These are phyloP conservation scores for Bjerkandera adusta DNA, from an alignment of 1,284 basidiomycete genomes.

Conservation along the genomic window DNA sequence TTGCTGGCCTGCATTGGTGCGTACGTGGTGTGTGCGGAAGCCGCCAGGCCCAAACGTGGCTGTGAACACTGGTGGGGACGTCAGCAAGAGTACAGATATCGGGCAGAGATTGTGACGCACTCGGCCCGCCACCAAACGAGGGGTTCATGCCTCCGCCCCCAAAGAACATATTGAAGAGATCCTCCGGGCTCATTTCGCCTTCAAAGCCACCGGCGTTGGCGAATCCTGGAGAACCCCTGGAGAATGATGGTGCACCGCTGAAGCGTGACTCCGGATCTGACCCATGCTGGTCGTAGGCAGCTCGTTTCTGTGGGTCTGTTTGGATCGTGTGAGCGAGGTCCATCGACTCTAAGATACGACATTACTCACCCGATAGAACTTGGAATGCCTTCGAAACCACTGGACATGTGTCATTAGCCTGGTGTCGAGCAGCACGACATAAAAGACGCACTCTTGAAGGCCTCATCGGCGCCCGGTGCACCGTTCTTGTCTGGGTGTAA, in stretches of 20 bases:
- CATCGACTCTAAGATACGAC: slow-evolving; percentile 3
- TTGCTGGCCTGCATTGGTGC: slow-evolving; percentile 32
- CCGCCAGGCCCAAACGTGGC: slow-evolving; percentile 76
- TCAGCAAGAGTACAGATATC: not conserved
- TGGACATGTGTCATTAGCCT: slow-evolving; percentile 32
- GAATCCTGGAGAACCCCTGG: slow-evolving; percentile 44
- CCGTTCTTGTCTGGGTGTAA: slow-evolving; percentile 98
- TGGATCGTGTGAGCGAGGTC: slow-evolving; percentile 9
- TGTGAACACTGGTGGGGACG: slow-evolving; percentile 55
- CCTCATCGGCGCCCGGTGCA: slow-evolving; percentile 97
- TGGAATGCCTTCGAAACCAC: slow-evolving; percentile 99
- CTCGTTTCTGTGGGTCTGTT: slow-evolving; percentile 87
- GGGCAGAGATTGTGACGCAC: slow-evolving; percentile 31
- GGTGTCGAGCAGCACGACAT: not conserved
- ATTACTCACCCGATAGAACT: slow-evolving; percentile 71
- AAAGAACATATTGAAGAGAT: slow-evolving; percentile 99
- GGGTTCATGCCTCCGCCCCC: slow-evolving; percentile 63
- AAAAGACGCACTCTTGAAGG: slow-evolving; percentile 85
- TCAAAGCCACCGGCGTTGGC: slow-evolving; percentile 58
- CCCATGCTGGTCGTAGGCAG: slow-evolving; percentile 85
- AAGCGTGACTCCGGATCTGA: slow-evolving; percentile 84
- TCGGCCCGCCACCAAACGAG: slow-evolving; percentile 51
- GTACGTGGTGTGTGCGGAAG: slow-evolving; percentile 64
- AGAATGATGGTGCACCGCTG: slow-evolving; percentile 65
- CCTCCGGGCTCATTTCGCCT: slow-evolving; percentile 91